A percentile compares a stretch with the other conserved stretches of the same genome.
phyloP scores from a whole-genome alignment of 192 early-diverging fungal genomes.

The Entomortierella parvispora region DNA sequence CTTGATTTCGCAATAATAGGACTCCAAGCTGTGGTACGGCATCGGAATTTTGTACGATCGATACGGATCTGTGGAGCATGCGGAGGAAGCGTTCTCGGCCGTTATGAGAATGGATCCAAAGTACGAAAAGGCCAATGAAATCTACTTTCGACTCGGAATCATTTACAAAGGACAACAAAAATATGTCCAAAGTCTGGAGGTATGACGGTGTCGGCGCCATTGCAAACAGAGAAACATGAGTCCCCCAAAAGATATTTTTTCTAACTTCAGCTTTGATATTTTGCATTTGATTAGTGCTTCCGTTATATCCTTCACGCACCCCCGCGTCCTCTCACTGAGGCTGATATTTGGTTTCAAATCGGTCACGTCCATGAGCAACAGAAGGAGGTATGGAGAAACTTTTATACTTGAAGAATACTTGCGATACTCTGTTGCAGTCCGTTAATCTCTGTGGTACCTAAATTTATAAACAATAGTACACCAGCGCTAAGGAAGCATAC shows the following conservation, averaged over 20 bases:
- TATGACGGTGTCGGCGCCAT: slow-evolving; percentile 32
- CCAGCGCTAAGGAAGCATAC: slow-evolving; percentile 87
- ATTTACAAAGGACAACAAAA: slow-evolving; percentile 95
- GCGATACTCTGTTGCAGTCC: too few relatives aligned
- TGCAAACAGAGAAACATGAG: too few relatives aligned
- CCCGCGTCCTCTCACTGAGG: slow-evolving; percentile 93
- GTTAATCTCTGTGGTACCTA: too few relatives aligned
- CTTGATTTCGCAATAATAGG: slow-evolving; percentile 58
- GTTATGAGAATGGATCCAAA: slow-evolving; percentile 95
- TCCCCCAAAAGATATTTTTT: not conserved
- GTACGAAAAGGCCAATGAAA: slow-evolving; percentile 98
- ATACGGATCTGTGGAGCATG: slow-evolving; percentile 96
- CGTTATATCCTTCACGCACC: slow-evolving; percentile 87
- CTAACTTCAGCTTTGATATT: slow-evolving; percentile 11
- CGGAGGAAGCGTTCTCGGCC: slow-evolving; percentile 94
- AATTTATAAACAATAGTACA: slow-evolving; percentile 50
- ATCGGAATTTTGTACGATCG: slow-evolving; percentile 98
- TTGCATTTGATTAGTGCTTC: slow-evolving; percentile 75
- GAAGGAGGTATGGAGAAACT: slow-evolving; percentile 74
- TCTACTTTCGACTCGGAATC: slow-evolving; percentile 97
- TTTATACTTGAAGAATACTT: too few relatives aligned
- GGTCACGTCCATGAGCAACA: slow-evolving; percentile 96
- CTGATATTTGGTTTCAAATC: slow-evolving; percentile 99
- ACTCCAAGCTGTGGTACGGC: slow-evolving; percentile 99
- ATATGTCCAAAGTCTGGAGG: slow-evolving; percentile 75